Base-by-base conservation (phyloP, 257 asterid genomes). In the Leonotis leonurus region DNA sequence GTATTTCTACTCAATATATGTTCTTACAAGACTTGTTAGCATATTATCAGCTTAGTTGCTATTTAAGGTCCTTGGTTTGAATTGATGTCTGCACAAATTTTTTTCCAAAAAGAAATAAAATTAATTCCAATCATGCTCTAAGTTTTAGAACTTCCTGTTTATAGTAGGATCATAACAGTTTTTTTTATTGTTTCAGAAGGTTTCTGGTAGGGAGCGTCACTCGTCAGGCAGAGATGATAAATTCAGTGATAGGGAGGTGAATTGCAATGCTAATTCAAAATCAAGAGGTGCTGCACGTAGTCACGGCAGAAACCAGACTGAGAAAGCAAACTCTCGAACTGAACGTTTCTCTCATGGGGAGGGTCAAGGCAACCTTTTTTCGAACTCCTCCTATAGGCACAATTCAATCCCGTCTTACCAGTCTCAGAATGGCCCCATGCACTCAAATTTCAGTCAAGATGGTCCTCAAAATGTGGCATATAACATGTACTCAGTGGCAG, bases 201-300 rank as follows among this genome's bases (percentile, higher is more conserved):
- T 80, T 32, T 73, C 94, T 44, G 60, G 48, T 49, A 73, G 95
- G 80, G 98, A 84, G 60, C 87, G 88, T 30, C 83, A 78, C 75
- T 70, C 95, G 6, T 74, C 95, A 56, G 81, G 88, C 67, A 73
- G 88, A 74, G 83, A 71, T 27, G 90, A 85, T 60, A 78, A 49
- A 70, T 81, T 70, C 60, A 74, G 75, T 60, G 97, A 85, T 70
- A 82, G 95, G 75, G 98, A 91, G 17, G 90, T 81, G 24, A 80
- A 65, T 74, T 88, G 97, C 95, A 83, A 79, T 72, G 67, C 62
- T 66, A 83, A 74, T 68, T 64, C 90, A 29, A 92, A 80, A 68
- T 70, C 93, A 39, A 86, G 93, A 71, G 81, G 78, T 64, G 80
- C 82, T 45, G 75, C 70, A 20, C 87, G 93, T 56, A 77, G 62